Evolutionary conservation across 306 rosid genomes (phyloP).

Genomic region (Canavalia gladiata): DNA sequence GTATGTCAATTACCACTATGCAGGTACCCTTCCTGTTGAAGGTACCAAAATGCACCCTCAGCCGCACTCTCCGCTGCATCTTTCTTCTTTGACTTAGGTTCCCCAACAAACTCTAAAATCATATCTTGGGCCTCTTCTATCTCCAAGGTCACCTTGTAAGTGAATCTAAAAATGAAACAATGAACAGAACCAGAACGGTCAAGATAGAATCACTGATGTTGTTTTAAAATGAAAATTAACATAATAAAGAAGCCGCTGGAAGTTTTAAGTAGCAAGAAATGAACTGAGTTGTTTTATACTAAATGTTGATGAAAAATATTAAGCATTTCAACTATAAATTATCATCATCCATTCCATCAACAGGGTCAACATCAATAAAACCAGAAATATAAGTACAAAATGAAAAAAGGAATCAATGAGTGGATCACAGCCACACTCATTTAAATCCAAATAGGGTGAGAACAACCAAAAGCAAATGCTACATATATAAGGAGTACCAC

Average conservation of each 20-base stretch:
- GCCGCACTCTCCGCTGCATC: constrained; percentile 87
- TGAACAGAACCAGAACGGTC: constrained; percentile 22
- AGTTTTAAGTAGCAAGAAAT: not conserved
- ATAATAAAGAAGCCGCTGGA: not conserved
- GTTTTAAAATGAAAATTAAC: not conserved
- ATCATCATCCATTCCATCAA: not conserved
- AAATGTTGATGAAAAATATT: not conserved
- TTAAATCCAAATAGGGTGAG: too few species aligned
- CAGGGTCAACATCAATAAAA: too few species aligned
- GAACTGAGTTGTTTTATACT: not conserved
- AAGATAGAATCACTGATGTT: not conserved
- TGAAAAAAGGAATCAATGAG: not conserved
- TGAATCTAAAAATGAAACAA: constrained; percentile 63
- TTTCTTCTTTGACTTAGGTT: constrained; percentile 66
- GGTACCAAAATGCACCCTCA: constrained; percentile 86
- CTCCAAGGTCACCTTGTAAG: constrained; percentile 66
- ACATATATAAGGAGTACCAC: too few species aligned
- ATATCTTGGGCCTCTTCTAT: constrained; percentile 67
- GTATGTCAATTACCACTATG: constrained; percentile 22
- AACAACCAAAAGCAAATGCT: too few species aligned
- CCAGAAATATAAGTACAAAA: not conserved
- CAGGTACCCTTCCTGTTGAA: constrained; percentile 62
- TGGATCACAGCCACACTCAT: too few species aligned
- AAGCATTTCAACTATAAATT: not conserved
- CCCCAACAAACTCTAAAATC: constrained; percentile 67